phyloP scores from a whole-genome alignment of 495 filamentous ascomycete species.

The Neurospora africana region DNA sequence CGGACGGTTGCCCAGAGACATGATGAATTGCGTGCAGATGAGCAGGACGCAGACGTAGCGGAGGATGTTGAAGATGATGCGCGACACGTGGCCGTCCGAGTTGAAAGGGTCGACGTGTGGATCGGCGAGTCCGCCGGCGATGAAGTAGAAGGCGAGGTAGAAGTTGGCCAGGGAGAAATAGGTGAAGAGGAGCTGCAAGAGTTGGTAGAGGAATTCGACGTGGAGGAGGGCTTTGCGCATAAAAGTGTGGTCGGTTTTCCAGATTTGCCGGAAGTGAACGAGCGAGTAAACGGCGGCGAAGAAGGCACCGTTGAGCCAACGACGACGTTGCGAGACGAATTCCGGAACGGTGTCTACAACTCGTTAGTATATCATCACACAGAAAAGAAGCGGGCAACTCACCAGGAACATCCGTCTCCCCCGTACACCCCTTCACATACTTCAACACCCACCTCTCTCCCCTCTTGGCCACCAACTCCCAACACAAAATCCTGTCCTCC shows the following conservation, averaged over 20 bases:
- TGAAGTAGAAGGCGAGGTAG: conserved; percentile 97
- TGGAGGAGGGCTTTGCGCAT: conserved; percentile 84
- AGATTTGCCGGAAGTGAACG: conserved; percentile 87
- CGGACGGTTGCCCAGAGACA: conserved; percentile 96
- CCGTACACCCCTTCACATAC: conserved; percentile 90
- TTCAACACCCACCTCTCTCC: conserved; percentile 95
- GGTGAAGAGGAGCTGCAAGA: conserved; percentile 82
- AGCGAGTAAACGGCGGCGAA: conserved; percentile 98
- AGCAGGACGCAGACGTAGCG: conserved; percentile 76
- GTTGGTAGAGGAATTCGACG: conserved; percentile 94
- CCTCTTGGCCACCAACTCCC: conserved; percentile 95
- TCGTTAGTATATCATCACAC: conserved; percentile 3
- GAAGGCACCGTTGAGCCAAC: conserved; percentile 98
- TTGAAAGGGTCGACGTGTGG: conserved; percentile 78
- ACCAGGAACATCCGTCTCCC: conserved; percentile 96
- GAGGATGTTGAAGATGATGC: conserved; percentile 76
- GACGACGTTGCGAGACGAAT: conserved; percentile 88
- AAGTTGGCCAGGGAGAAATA: conserved; percentile 98
- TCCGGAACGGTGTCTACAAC: conserved; percentile 63
- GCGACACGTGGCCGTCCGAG: conserved; percentile 53
- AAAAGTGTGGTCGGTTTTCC: conserved; percentile 85
- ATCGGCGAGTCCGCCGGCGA: conserved; percentile 87
- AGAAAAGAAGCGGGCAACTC: conserved; percentile 23
- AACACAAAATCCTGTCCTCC: conserved; percentile 97
- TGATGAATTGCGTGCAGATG: conserved; percentile 91